phyloP scores from a whole-genome alignment of 768 basidiomycete species.

The Tylopilus balloui region DNA sequence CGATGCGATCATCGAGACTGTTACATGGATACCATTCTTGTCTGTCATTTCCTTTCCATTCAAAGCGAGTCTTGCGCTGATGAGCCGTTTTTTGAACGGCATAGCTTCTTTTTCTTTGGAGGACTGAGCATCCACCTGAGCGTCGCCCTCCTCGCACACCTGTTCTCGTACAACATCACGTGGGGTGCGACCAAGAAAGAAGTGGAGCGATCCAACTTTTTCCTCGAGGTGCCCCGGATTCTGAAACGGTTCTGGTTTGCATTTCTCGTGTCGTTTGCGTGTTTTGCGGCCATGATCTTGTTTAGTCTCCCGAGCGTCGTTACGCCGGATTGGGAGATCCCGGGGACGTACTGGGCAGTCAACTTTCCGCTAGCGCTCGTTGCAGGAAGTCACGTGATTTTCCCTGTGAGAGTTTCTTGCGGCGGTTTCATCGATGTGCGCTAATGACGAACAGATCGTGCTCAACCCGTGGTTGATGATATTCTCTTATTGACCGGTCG shows the following conservation, averaged over 20 bases:
- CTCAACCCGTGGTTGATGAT: slow-evolving; percentile 90
- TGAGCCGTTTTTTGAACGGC: not conserved
- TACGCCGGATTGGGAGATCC: slow-evolving; percentile 61
- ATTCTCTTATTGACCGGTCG: slow-evolving; percentile 52
- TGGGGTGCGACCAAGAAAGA: slow-evolving; percentile 73
- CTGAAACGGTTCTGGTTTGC: slow-evolving; percentile 72
- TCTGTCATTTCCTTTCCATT: not conserved
- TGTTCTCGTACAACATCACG: slow-evolving; percentile 56
- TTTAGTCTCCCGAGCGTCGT: slow-evolving; percentile 47
- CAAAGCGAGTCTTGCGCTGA: not conserved
- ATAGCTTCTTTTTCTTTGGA: slow-evolving; percentile 50
- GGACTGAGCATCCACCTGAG: slow-evolving; percentile 52
- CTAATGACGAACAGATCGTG: slow-evolving; percentile 50
- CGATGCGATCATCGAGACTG: slow-evolving; percentile 21
- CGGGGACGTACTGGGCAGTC: slow-evolving; percentile 64
- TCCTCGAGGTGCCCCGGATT: slow-evolving; percentile 83
- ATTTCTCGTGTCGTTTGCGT: slow-evolving; percentile 49
- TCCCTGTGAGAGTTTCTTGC: slow-evolving; percentile 52
- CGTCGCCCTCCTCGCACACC: slow-evolving; percentile 50
- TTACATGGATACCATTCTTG: slow-evolving; percentile 35
- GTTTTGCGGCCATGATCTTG: slow-evolving; percentile 53
- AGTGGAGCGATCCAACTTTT: slow-evolving; percentile 86
- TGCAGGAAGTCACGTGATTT: slow-evolving; percentile 61
- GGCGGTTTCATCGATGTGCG: not conserved
- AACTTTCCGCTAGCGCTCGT: slow-evolving; percentile 72